Conservation (phyloP, 805 yeast genomes). For the Isabelozyma gotoi region DNA sequence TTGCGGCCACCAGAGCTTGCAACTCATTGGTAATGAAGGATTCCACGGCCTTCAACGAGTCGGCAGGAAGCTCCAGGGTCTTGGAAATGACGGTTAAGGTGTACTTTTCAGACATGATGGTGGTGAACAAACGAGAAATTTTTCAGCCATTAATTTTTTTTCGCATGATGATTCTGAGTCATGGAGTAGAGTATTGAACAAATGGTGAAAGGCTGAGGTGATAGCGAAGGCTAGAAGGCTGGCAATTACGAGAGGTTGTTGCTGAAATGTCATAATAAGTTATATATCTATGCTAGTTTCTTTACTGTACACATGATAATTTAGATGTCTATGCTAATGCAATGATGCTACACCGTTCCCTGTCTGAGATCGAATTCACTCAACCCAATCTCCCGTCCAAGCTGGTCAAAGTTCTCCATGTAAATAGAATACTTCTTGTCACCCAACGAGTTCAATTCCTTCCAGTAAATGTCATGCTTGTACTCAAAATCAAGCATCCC, state of each 20-base stretch:
- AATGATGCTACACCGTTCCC: constrained; percentile 2
- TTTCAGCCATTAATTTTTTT: neutral
- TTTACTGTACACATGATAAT: no score
- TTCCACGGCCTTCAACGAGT: constrained; percentile 17
- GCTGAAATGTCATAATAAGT: no score
- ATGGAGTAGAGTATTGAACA: no score
- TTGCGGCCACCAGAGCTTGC: neutral
- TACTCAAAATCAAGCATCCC: constrained; percentile 52
- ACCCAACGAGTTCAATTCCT: constrained; percentile 45
- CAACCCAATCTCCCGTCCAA: constrained; percentile 52
- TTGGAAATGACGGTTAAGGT: constrained; percentile 25
- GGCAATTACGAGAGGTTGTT: no score
- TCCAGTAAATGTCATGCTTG: constrained; percentile 55
- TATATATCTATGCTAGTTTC: no score
- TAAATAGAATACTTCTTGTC: constrained; percentile 33
- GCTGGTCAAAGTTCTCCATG: constrained; percentile 35
- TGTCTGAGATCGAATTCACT: constrained; percentile 53
- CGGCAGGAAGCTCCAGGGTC: constrained; percentile 10
- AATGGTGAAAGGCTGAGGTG: no score
- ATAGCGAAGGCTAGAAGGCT: no score
- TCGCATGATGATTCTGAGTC: no score
- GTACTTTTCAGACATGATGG: neutral
- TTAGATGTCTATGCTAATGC: no score
- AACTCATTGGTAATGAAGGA: constrained; percentile 13
- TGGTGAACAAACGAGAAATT: neutral